Base-by-base conservation (phyloP, 2,329 filamentous ascomycete species). In the Colletotrichum caudatum region DNA sequence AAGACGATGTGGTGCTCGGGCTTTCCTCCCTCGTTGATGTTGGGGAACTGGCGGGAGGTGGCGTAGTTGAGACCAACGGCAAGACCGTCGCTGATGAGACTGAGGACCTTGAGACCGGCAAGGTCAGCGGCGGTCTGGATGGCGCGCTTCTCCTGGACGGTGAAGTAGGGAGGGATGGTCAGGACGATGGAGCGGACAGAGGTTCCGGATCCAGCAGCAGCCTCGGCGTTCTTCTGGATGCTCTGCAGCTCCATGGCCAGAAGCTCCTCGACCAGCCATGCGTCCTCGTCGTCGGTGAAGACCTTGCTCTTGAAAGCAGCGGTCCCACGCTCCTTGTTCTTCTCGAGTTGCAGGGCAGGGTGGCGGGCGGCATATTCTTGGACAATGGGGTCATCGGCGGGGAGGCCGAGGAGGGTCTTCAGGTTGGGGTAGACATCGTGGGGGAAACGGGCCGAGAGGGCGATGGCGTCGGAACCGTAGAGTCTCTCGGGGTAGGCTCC, bases 21-120 rank as follows among this genome's bases (percentile, higher is more conserved):
- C 84, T 94, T 94, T 74, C 89, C 92, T 66, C 94, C 94, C 65
- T 96, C 91, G 66, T 90, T 93, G 72, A 96, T 86, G 76, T 90
- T 94, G 48, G 95, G 94, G 82, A 98, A 99, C 20, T 93, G 94
- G 77, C 96, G 90, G 78, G 90, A 93, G 37, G 94, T 98, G 54
- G 96, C 96, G 81, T 98, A 99, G 83, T 99, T 97, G 76, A 99
- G 84, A 35, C 94, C 96, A 69, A 99, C 95, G 41, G 96, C 94
- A 73, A 98, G 83, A 20, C 95, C 95, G 79, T 99, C 96, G 75
- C 92, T 96, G 74, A 99, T 88, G 71, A 98, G 85, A 65, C 91
- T 91, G 75, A 98, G 88, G 16, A 98, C 91, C 77, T 94, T 94
- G 76, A 99, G 85, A 18, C 94, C 95, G 11, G 96, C 95, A 78